Percentiles rank a stretch among this genome's conserved stretches.
These are phyloP conservation scores for Atkinsonella texensis DNA, from an alignment of 2,329 filamentous ascomycete genomes.

Conservation along the genomic window DNA sequence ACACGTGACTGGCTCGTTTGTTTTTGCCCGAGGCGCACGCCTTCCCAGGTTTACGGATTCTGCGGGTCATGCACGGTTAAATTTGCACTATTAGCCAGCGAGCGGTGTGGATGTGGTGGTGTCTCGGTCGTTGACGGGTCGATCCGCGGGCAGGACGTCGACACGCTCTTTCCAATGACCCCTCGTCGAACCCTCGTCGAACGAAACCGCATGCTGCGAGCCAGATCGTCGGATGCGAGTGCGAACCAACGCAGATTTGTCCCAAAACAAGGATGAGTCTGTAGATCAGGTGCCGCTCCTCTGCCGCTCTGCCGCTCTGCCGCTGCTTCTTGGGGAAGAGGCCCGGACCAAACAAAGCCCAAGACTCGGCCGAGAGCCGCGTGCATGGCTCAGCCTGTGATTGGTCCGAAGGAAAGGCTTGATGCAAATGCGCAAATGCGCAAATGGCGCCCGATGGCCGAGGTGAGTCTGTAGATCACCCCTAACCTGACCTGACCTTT, in stretches of 20 bases:
- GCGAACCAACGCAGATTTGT: background rate
- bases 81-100: too few relatives aligned
- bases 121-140: too few relatives aligned
- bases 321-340: background rate
- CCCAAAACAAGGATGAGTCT: background rate
- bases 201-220: background rate
- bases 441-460: too few relatives aligned
- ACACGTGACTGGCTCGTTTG: background rate
- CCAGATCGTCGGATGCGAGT: background rate
- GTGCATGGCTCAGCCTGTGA: background rate
- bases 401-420: background rate
- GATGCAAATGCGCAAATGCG: too few relatives aligned
- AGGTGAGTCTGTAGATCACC: too few relatives aligned
- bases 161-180: too few relatives aligned
- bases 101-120: too few relatives aligned
- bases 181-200: background rate
- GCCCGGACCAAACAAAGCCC: background rate
- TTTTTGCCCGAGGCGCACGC: conserved; percentile 40
- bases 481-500: too few relatives aligned
- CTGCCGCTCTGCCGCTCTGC: too few relatives aligned
- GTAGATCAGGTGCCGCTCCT: background rate
- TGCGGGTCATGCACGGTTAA: too few relatives aligned
- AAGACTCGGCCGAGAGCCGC: conserved; percentile 2
- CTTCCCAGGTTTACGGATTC: background rate
- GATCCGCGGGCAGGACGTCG: too few relatives aligned